Base-by-base conservation (phyloP, 257 asterid genomes). In the Lycium barbarum region DNA sequence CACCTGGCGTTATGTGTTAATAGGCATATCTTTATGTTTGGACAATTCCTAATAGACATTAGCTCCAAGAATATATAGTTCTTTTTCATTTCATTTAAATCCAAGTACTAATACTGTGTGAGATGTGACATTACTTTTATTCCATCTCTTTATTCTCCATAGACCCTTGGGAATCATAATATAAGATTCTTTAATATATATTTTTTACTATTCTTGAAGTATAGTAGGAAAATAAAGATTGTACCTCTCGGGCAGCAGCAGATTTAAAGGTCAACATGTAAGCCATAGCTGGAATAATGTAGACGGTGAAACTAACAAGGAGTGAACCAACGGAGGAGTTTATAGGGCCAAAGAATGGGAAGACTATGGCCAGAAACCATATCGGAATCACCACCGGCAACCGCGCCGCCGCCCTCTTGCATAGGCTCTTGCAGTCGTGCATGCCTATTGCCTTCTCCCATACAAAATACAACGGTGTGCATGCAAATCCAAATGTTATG, bases 271-370 rank as follows among this genome's bases (percentile, higher is more conserved):
- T 93, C 92, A 96, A 87, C 13, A 94, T 92, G 91, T 96, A 89
- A 36, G 99, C 99, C 47, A 96, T 88, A 40, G 99, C 93, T 0
- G 99, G 98, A 91, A 96, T 94, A 13, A 96, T 93, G 85, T 96
- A 96, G 86, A 96, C 98, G 0, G 99, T 94, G 89, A 96, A 94
- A 88, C 98, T 96, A 13, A 96, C 99, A 0, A 96, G 95, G 62
- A 96, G 97, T 0, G 99, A 93, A 9, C 99, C 99, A 0, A 96
- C 98, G 7, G 98, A 88, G 18, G 98, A 96, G 88, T 96, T 96
- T 78, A 96, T 96, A 14, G 98, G 99, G 17, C 99, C 99, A 86
- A 96, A 96, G 87, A 96, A 96, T 0, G 99, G 98, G 91, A 96
- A 96, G 66, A 96, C 78, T 45, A 94, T 94, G 84, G 98, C 99